Percentiles rank a stretch among this genome's conserved stretches.
These are phyloP conservation scores for Saturnispora halmiae DNA, from an alignment of 805 yeast species.

Conservation along the genomic window DNA sequence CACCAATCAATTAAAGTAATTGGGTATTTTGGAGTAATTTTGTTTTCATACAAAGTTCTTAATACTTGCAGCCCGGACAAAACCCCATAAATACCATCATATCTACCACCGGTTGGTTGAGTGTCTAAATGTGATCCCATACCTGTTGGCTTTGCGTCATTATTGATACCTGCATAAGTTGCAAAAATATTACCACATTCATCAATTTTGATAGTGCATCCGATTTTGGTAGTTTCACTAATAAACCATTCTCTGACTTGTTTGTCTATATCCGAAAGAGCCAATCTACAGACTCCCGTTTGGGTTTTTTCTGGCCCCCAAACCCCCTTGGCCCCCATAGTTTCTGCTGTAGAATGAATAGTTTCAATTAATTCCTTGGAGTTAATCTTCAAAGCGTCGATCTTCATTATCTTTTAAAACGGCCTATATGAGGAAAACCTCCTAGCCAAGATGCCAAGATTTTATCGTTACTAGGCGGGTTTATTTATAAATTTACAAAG, in stretches of 20 bases:
- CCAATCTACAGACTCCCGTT: conserved; percentile 61
- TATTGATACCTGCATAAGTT: conserved; percentile 45
- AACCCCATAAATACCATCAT: conserved; percentile 67
- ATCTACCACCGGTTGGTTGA: conserved; percentile 71
- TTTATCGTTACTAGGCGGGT: no score
- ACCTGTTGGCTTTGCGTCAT: conserved; percentile 44
- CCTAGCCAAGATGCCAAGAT: no score
- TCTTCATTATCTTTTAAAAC: conserved; percentile 6
- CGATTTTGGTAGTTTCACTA: conserved; percentile 40
- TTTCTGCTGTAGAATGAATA: conserved; percentile 49
- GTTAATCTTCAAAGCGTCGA: conserved; percentile 11
- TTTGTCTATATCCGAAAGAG: conserved; percentile 55
- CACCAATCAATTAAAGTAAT: conserved; percentile 62
- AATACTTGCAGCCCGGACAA: conserved; percentile 58
- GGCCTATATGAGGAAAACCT: no score
- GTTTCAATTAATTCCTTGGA: conserved; percentile 36
- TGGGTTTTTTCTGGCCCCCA: conserved; percentile 52
- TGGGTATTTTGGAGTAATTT: conserved; percentile 53
- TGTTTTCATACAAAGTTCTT: conserved; percentile 53
- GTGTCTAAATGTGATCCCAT: conserved; percentile 72
- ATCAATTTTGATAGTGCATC: conserved; percentile 53
- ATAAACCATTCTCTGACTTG: conserved; percentile 59
- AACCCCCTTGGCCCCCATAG: conserved; percentile 52
- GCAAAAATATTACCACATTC: conserved; percentile 64
- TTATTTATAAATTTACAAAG: no score